Evolutionary conservation across 371 early-diverging fungal species (phyloP), one percentile per base, ranked within the genome.

Genomic region (Actinomucor elegans): DNA sequence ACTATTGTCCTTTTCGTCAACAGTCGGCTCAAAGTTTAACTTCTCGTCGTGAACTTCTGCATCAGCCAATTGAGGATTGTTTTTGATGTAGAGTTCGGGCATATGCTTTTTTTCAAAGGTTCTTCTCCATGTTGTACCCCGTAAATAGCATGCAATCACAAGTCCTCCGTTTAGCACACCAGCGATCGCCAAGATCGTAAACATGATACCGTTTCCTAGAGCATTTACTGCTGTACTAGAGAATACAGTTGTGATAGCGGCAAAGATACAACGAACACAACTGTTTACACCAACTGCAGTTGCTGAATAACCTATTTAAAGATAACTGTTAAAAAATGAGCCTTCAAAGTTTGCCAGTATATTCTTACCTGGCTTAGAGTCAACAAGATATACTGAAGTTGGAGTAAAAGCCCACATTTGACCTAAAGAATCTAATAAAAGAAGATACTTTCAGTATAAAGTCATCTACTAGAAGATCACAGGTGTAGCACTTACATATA

Each of bases 241-340:
- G 42, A 71, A 66, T 1, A 61, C 47, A 3, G 71, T 48, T 12
- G 60, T 67, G 20, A 80, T 64, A 3, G 74, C 74, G 27, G 67
- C 80, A 23, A 57, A 45, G 1, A 80, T 35, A 4, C 67, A 69
- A 1, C 80, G 67, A 53, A 77, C 54, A 38, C 78, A 67, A 49
- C 78, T 81, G 21, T 73, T 73, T 5, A 77, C 73, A 2, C 80
- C 83, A 2, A 79, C 79, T 4, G 76, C 77, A 8, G 79, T 78
- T 6, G 84, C 80, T 2, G 81, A 81, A 27, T 57, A 57, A 9
- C 55, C 55, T 55, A 29, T 5, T 46, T 12, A 4, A 20, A 2
- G 18, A 10, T 20, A n/a, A 31, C n/a, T n/a, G n/a, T n/a, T n/a
- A n/a, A n/a, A n/a, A n/a, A n/a, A n/a, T n/a, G n/a, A n/a, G n/a